Evolutionary conservation across 495 filamentous ascomycete species (phyloP), one percentile per base, ranked within the genome.

Genomic region (Lasiosphaeris hirsuta): DNA sequence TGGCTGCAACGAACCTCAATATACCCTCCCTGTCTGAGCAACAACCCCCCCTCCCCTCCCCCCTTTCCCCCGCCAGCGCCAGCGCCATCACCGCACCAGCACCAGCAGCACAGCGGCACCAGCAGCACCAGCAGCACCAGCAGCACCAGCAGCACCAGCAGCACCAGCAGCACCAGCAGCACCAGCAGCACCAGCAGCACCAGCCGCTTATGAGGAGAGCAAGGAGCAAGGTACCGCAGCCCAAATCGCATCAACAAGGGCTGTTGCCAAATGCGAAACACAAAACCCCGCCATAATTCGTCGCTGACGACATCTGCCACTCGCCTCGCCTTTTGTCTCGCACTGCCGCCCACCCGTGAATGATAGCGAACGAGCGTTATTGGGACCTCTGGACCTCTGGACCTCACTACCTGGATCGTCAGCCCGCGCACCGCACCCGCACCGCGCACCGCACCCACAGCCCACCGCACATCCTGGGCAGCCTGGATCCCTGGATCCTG

Each of bases 211-310:
- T 35, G 48, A 59, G 42, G 57, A 60, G 23, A 30, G 23, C 23
- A 30, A 30, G 51, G 13, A 46, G 50, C 56, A 60, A 61, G 61
- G 61, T 36, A 60, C 56, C 60, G 51, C 51, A 48, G 54, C 61
- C 44, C 51, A 60, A 57, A 45, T 53, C 56, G 44, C 56, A 54
- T 56, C 55, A 56, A 54, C 62, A 52, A 65, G 58, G 51, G 48
- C 58, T 63, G 59, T 37, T 51, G 52, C 62, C 63, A 61, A 62
- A 67, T 66, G 62, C 66, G 62, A 67, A 71, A 66, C 69, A 66
- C 60, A 64, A 61, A 66, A 69, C 69, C 68, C 69, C 69, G 69
- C 69, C 69, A 69, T 63, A 64, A 63, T 61, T 62, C 63, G 60
- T 62, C 59, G 64, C 62, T 67, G 64, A 71, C 66, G 66, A 69